These are phyloP conservation scores for Saccharum spontaneum DNA, from an alignment of 176 grass and related monocot species.

Conservation along the genomic window DNA sequence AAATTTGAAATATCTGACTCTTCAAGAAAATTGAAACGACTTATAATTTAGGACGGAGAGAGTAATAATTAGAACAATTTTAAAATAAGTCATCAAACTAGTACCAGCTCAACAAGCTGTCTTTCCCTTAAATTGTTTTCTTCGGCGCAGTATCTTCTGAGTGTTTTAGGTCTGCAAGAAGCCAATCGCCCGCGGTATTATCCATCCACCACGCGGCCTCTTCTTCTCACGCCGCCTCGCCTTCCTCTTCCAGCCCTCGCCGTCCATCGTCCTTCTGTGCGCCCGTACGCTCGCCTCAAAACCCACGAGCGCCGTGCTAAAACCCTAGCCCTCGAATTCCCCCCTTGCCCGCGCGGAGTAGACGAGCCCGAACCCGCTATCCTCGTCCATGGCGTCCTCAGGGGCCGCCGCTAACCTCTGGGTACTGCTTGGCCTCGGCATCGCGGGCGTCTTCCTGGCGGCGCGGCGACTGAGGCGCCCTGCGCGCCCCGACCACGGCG, in stretches of 20 bases:
- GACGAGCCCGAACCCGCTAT: background rate
- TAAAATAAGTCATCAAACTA: background rate
- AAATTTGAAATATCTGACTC: no score
- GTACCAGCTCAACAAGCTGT: background rate
- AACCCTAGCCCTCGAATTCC: constrained; percentile 43
- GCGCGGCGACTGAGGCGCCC: constrained; percentile 59
- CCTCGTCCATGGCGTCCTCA: constrained; percentile 53
- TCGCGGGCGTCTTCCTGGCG: constrained; percentile 75
- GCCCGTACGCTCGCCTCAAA: constrained; percentile 29
- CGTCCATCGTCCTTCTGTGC: constrained; percentile 7
- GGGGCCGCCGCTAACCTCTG: constrained; percentile 66
- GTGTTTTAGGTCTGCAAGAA: constrained; percentile 24
- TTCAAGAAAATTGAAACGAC: no score
- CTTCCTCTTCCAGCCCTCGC: constrained; percentile 2
- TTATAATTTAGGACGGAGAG: no score
- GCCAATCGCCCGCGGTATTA: constrained; percentile 23
- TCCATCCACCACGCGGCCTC: constrained; percentile 32
- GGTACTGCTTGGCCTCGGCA: constrained; percentile 86
- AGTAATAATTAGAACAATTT: background rate
- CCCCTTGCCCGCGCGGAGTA: background rate
- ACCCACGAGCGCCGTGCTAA: constrained; percentile 21
- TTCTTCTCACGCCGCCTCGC: constrained; percentile 25
- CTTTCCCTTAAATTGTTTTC: background rate
- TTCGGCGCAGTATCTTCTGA: background rate
- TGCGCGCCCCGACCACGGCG: constrained; percentile 71